phyloP scores from a whole-genome alignment of 2,329 filamentous ascomycete species.

The Apiospora koreana region DNA sequence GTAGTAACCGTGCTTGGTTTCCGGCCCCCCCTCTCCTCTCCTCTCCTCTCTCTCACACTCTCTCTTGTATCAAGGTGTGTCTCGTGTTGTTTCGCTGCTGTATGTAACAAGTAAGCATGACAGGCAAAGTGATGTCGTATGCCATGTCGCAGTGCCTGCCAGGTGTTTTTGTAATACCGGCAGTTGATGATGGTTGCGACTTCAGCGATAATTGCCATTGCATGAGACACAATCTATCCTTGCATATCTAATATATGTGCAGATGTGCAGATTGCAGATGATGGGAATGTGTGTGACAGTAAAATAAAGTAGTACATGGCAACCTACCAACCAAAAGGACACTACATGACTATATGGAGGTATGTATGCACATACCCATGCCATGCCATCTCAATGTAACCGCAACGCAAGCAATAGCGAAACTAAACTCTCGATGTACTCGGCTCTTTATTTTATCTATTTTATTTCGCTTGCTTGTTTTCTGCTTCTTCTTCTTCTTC shows the following conservation, averaged over 20 bases:
- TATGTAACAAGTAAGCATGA: too few species aligned
- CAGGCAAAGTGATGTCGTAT: too few species aligned
- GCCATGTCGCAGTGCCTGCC: background rate
- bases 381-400: background rate
- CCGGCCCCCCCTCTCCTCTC: background rate
- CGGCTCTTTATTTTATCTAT: background rate
- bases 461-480: background rate
- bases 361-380: too few species aligned
- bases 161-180: background rate
- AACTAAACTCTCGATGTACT: background rate
- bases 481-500: background rate
- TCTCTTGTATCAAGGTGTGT: background rate
- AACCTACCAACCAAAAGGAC: background rate
- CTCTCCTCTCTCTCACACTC: too few species aligned
- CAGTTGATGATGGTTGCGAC: background rate
- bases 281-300: background rate
- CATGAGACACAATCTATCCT: constrained; percentile 1
- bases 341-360: too few species aligned
- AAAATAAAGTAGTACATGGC: background rate
- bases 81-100: background rate
- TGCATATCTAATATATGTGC: background rate
- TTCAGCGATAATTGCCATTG: background rate
- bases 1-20: background rate
- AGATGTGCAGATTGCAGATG: background rate
- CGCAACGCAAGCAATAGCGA: background rate